These are phyloP conservation scores for Oidiodendron maius DNA, from an alignment of 495 filamentous ascomycete species.

Conservation along the genomic window DNA sequence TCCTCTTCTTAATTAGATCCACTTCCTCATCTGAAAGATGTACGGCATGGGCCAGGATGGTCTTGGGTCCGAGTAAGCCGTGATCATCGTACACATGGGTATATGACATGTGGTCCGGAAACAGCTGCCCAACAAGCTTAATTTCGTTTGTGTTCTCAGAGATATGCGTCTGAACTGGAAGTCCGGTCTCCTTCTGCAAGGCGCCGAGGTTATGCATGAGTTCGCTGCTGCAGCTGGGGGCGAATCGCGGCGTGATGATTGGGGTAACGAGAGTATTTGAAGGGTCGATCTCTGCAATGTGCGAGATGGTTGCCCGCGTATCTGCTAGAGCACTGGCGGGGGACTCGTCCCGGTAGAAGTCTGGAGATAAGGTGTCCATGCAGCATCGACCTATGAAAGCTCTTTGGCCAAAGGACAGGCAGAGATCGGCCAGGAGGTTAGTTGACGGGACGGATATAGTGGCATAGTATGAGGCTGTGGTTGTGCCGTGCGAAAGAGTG, in stretches of 20 bases:
- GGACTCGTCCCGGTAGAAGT: constrained; percentile 67
- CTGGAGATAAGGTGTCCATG: constrained; percentile 76
- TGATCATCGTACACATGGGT: constrained; percentile 71
- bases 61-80: constrained; percentile 62
- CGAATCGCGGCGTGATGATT: constrained; percentile 89
- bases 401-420: constrained; percentile 68
- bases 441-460: constrained; percentile 77
- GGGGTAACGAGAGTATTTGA: constrained; percentile 54
- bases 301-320: constrained; percentile 55
- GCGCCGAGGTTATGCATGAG: constrained; percentile 56
- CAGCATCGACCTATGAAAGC: constrained; percentile 87
- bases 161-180: constrained; percentile 88
- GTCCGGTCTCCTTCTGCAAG: constrained; percentile 49
- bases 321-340: constrained; percentile 47
- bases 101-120: constrained; percentile 61
- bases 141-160: constrained; percentile 76
- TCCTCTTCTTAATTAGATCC: constrained; percentile 49
- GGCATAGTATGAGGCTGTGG: constrained; percentile 86
- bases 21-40: constrained; percentile 64
- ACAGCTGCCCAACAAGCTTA: constrained; percentile 59
- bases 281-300: constrained; percentile 66
- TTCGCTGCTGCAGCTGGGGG: constrained; percentile 60
- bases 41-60: constrained; percentile 82
- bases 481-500: constrained; percentile 85
- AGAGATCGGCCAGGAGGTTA: constrained; percentile 81